Conservation (phyloP, 345 rosid species). For the Capsella bursapastoris region DNA sequence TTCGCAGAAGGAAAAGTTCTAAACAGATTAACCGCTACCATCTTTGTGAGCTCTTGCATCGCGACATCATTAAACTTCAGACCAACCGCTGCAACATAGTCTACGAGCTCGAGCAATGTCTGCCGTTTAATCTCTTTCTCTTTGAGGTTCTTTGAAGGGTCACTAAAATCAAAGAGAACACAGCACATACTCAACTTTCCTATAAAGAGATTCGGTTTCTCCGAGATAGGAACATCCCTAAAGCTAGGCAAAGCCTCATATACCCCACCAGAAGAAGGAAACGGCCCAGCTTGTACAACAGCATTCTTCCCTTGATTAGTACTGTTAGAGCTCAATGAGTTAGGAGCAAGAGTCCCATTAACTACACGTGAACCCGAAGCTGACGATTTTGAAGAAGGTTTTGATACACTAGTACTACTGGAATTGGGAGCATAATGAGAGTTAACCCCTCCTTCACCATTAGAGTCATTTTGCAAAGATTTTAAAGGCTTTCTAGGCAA, state of each 20-base stretch:
- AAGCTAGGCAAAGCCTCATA: constrained; percentile 80
- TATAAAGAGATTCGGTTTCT: constrained; percentile 69
- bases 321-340: constrained; percentile 36
- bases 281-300: constrained; percentile 44
- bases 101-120: constrained; percentile 78
- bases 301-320: constrained; percentile 55
- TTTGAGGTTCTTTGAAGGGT: constrained; percentile 64
- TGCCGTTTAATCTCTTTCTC: constrained; percentile 84
- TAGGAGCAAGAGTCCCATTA: constrained; percentile 55
- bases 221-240: constrained; percentile 69
- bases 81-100: constrained; percentile 64
- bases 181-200: constrained; percentile 68
- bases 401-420: constrained; percentile 28
- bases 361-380: constrained; percentile 49
- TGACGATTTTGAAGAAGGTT: constrained; percentile 52
- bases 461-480: constrained; percentile 56
- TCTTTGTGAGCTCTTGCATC: constrained; percentile 71
- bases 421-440: constrained; percentile 51
- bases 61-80: constrained; percentile 66
- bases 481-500: constrained; percentile 75
- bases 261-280: constrained; percentile 44
- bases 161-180: constrained; percentile 66
- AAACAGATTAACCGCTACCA: constrained; percentile 74
- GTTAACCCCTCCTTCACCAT: constrained; percentile 54
- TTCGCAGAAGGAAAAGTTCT: constrained; percentile 67